Conservation (phyloP, 345 rosid genomes). For the Gossypium sturtianum region DNA sequence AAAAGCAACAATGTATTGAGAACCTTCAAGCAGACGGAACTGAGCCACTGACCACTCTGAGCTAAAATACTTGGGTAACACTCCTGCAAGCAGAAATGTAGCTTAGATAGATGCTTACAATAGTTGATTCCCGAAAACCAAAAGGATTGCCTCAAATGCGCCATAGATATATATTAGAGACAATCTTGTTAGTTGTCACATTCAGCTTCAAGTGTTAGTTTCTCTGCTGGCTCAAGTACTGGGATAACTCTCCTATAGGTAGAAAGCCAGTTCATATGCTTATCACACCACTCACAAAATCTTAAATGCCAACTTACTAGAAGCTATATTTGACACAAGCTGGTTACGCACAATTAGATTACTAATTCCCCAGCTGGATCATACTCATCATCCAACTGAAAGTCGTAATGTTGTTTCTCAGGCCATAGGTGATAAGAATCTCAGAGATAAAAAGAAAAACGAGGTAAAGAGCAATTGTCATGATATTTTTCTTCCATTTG, state of each 20-base stretch:
- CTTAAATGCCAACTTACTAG: neutral
- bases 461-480: neutral
- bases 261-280: neutral
- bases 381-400: neutral
- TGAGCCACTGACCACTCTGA: conserved; percentile 98
- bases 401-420: too few relatives aligned
- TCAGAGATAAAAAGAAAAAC: too few relatives aligned
- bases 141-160: neutral
- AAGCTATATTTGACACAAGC: neutral
- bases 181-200: neutral
- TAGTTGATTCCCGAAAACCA: neutral
- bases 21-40: conserved; percentile 80
- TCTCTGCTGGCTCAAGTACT: neutral
- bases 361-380: neutral
- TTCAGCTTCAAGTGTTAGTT: neutral
- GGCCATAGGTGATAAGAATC: too few relatives aligned
- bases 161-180: neutral
- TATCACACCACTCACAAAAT: neutral
- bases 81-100: conserved; percentile 45
- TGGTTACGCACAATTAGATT: neutral
- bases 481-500: neutral
- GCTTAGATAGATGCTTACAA: neutral
- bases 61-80: conserved; percentile 88
- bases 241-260: neutral
- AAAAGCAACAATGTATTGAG: conserved; percentile 75